These are phyloP conservation scores for Aureobasidium lini DNA, from an alignment of 2,329 filamentous ascomycete species.

Conservation along the genomic window DNA sequence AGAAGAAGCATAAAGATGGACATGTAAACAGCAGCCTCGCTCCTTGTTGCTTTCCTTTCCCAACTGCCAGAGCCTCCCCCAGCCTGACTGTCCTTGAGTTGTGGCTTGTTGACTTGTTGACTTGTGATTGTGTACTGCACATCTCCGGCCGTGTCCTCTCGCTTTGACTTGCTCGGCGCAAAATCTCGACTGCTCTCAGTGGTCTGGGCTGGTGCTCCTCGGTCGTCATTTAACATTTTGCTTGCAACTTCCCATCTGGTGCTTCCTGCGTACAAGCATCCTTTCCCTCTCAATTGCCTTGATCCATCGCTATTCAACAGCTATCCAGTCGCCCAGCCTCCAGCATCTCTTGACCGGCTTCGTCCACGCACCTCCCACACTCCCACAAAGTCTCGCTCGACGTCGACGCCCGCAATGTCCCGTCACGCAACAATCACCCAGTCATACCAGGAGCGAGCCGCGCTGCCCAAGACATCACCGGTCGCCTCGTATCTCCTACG, in stretches of 20 bases:
- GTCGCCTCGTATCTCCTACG: constrained; percentile 42
- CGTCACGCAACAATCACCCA: constrained; percentile 34
- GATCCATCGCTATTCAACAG: background rate
- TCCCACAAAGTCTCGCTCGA: background rate
- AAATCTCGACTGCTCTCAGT: constrained; percentile 1
- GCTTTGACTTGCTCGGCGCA: constrained; percentile 8
- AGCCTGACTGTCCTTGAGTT: background rate
- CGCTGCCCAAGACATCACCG: constrained; percentile 35
- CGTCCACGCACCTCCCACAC: background rate
- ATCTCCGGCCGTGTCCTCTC: background rate
- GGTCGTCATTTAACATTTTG: background rate
- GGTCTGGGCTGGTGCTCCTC: constrained; percentile 1
- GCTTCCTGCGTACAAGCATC: background rate
- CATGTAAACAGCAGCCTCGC: no score
- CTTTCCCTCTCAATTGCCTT: background rate
- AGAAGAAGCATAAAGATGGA: background rate
- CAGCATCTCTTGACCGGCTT: background rate
- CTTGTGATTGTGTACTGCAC: background rate
- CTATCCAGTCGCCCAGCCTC: background rate
- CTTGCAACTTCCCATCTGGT: constrained; percentile 9
- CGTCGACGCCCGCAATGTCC: background rate
- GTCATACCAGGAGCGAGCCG: constrained; percentile 40
- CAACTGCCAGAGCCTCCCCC: background rate
- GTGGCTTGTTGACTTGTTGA: background rate
- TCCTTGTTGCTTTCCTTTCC: background rate